A percentile compares a stretch with the other conserved stretches of the same genome.
Conservation (phyloP, 495 filamentous ascomycete genomes). For the Cercophora samala region DNA sequence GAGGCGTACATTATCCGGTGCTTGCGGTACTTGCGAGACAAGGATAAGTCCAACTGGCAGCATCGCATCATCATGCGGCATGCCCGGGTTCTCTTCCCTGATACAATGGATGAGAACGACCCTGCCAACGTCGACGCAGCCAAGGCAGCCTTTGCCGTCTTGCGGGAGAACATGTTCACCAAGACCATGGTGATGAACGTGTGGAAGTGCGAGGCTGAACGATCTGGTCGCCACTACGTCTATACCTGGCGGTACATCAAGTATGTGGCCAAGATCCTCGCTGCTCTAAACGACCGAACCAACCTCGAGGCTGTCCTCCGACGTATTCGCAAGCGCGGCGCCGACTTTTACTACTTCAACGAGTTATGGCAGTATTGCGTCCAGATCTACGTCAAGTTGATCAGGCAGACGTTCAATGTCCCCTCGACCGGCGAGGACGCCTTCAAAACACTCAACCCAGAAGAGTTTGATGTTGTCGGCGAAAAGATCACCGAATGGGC, state of each 20-base stretch:
- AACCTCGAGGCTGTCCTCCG: conserved; percentile 79
- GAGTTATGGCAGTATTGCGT: conserved; percentile 84
- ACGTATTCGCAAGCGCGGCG: conserved; percentile 73
- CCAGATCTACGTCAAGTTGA: conserved; percentile 66
- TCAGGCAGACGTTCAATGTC: conserved; percentile 66
- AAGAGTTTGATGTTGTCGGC: conserved; percentile 68
- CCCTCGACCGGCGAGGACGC: conserved; percentile 67
- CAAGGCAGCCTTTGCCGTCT: conserved; percentile 65
- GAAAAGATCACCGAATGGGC: conserved; percentile 53
- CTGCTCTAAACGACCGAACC: conserved; percentile 68
- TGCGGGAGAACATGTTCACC: conserved; percentile 85
- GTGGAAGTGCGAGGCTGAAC: conserved; percentile 92
- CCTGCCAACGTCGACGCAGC: conserved; percentile 38
- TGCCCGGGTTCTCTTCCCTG: conserved; percentile 69
- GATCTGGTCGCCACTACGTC: conserved; percentile 87
- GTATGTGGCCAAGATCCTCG: conserved; percentile 72
- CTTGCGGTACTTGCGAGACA: conserved; percentile 69
- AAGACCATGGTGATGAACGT: conserved; percentile 94
- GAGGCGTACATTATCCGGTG: conserved; percentile 68
- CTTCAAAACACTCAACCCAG: conserved; percentile 73
- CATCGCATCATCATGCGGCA: conserved; percentile 82
- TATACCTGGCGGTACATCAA: conserved; percentile 88
- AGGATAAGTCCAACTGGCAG: conserved; percentile 96
- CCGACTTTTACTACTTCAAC: conserved; percentile 80
- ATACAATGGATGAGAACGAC: conserved; percentile 30